These are phyloP conservation scores for Irpex sp. DNA, from an alignment of 1,284 basidiomycete genomes.

Conservation along the genomic window DNA sequence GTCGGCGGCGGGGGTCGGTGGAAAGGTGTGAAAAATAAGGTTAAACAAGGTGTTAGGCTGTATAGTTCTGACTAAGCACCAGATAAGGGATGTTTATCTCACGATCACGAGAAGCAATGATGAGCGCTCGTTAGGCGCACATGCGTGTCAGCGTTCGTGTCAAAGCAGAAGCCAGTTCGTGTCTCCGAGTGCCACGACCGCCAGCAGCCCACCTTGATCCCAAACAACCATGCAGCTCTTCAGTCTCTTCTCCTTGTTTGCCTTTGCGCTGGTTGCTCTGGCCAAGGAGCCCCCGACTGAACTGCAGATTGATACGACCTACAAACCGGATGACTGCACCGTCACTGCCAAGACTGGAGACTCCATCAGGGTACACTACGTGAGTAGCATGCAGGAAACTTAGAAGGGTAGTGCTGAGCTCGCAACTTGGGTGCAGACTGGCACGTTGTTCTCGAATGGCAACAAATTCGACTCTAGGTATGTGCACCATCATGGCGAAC, in stretches of 20 bases:
- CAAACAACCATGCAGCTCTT: slow-evolving; percentile 21
- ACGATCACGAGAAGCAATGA: slow-evolving; percentile 18
- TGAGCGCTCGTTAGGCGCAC: not conserved
- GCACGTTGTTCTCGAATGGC: slow-evolving; percentile 77
- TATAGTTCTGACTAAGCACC: slow-evolving; percentile 47
- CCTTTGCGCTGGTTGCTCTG: slow-evolving; percentile 46
- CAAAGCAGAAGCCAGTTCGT: not conserved
- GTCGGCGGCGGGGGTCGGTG: slow-evolving; percentile 34
- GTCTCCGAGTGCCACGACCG: not conserved
- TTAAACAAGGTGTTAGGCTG: slow-evolving; percentile 35
- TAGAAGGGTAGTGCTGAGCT: not conserved
- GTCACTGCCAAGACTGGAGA: slow-evolving; percentile 73
- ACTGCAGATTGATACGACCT: slow-evolving; percentile 70
- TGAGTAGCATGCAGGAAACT: slow-evolving; percentile 46
- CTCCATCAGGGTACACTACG: slow-evolving; percentile 81
- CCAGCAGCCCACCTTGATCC: not conserved
- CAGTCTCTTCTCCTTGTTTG: slow-evolving; percentile 41
- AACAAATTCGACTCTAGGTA: slow-evolving; percentile 89
- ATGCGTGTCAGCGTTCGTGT: not conserved
- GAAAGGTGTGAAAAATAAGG: slow-evolving; percentile 42
- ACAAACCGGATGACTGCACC: slow-evolving; percentile 66
- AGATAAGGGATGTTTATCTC: slow-evolving; percentile 23
- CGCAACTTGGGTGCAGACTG: slow-evolving; percentile 58
- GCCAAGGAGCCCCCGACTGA: slow-evolving; percentile 52
- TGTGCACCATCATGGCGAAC: slow-evolving; percentile 14